Evolutionary conservation across 257 asterid genomes (phyloP), one percentile per base, ranked within the genome.

Genomic region (Nicotiana undulata): DNA sequence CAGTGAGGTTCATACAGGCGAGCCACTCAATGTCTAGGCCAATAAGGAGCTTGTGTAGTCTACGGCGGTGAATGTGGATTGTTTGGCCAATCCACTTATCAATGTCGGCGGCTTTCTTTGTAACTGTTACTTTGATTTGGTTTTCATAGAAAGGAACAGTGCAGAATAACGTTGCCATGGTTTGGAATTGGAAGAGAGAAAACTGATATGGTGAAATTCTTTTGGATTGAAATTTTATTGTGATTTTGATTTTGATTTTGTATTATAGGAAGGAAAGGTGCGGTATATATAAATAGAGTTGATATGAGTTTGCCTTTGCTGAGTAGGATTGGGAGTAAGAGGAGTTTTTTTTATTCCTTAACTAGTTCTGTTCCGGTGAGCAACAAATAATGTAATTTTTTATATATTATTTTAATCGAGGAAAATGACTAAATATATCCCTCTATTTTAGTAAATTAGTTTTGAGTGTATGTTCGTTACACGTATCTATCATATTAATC

Each of bases 11-110:
- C 8, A 0, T 0, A 16, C 6, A 11, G 3, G 81, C 72, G 6
- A 56, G 53, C 86, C 86, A 84, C 10, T 84, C 79, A 24, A 84
- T 49, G 4, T 72, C 86, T 6, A 84, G 60, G 44, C 82, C 84
- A 26, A 84, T 22, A 1, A 82, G 65, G 18, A 83, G 77, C 5
- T 66, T 26, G 31, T 63, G 20, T 2, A 32, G 61, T 12, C 79
- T 40, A 3, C 1, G 9, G 9, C 78, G 77, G 13, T 59, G 40
- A 60, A 22, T n/a, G 22, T 55, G 79, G 10, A 72, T 6, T 22
- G 60, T 72, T 72, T 46, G 37, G 4, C 22, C 22, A 9, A 72
- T 72, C 77, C 77, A 72, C 6, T 5, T n/a, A 46, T 22, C 60
- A 17, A 72, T 24, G 46, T 22, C 15, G 7, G 53, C n/a, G 22